Evolutionary conservation across 129 eudicot genomes (phyloP).

Genomic region (Chrysanthemum seticuspe): DNA sequence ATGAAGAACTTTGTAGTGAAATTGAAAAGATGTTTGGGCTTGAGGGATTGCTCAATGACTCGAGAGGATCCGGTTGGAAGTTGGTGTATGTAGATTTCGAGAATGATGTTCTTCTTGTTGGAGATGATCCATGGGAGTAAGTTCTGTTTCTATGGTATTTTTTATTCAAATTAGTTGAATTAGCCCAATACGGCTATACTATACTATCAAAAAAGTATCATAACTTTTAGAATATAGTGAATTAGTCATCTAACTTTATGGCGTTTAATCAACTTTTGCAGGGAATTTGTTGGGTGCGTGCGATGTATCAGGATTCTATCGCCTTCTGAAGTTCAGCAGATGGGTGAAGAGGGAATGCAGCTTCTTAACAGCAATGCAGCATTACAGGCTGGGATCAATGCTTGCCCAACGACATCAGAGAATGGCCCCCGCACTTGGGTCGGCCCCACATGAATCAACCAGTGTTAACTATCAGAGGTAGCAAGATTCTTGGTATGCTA

Average conservation of each 20-base stretch:
- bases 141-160: constrained; percentile 23
- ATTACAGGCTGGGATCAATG: constrained; percentile 39
- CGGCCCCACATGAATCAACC: constrained; percentile 23
- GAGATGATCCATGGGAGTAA: constrained; percentile 99
- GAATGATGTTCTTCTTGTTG: constrained; percentile 93
- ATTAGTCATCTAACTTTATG: not conserved
- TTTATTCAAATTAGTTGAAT: not conserved
- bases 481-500: constrained; percentile 19
- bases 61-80: constrained; percentile 91
- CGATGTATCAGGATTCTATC: constrained; percentile 87
- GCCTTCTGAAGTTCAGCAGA: constrained; percentile 91
- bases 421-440: constrained; percentile 40
- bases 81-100: constrained; percentile 95
- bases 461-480: not conserved
- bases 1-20: constrained; percentile 73
- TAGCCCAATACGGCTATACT: not conserved
- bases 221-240: not conserved
- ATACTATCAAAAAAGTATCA: not conserved
- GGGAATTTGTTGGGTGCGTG: constrained; percentile 95
- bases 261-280: constrained; percentile 20
- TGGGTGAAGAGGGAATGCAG: constrained; percentile 99
- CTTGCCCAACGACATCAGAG: constrained; percentile 25
- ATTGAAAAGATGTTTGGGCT: constrained; percentile 99
- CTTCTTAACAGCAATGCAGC: constrained; percentile 76
- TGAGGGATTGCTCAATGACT: constrained; percentile 81